Evolutionary conservation across 108 stramenopile species (phyloP).

Genomic region (Skeletonema marinoi): DNA sequence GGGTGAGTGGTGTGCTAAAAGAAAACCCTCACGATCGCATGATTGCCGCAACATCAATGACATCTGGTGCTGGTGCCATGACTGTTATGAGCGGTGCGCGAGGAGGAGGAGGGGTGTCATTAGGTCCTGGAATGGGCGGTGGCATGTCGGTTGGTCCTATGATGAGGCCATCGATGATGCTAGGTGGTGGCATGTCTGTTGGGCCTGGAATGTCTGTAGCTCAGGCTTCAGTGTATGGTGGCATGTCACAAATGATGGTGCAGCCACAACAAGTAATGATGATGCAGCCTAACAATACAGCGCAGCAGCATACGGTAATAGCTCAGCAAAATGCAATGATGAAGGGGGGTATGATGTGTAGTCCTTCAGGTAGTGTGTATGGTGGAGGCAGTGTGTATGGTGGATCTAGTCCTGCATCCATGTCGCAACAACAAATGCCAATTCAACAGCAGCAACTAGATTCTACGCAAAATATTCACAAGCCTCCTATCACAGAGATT

Average conservation of each 20-base stretch:
- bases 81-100: not conserved
- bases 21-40: slow-evolving; percentile 42
- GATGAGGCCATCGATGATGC: not conserved
- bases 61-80: not conserved
- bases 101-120: not conserved
- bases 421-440: not conserved
- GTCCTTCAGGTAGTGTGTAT: not conserved
- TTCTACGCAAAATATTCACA: not conserved
- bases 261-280: not conserved
- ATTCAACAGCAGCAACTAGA: not conserved
- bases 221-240: not conserved
- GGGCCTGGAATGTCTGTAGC: not conserved
- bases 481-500: not conserved
- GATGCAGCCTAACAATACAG: not conserved
- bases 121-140: slow-evolving; percentile 6
- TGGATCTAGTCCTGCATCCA: not conserved
- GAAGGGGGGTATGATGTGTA: not conserved
- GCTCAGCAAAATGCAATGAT: not conserved
- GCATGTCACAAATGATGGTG: not conserved
- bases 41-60: slow-evolving; percentile 4
- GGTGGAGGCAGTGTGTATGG: no score
- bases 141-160: not conserved
- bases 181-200: not conserved
- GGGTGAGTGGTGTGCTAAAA: slow-evolving; percentile 39
- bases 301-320: not conserved